Evolutionary conservation across 768 basidiomycete genomes (phyloP).

Genomic region (Atractiella rhizophila): DNA sequence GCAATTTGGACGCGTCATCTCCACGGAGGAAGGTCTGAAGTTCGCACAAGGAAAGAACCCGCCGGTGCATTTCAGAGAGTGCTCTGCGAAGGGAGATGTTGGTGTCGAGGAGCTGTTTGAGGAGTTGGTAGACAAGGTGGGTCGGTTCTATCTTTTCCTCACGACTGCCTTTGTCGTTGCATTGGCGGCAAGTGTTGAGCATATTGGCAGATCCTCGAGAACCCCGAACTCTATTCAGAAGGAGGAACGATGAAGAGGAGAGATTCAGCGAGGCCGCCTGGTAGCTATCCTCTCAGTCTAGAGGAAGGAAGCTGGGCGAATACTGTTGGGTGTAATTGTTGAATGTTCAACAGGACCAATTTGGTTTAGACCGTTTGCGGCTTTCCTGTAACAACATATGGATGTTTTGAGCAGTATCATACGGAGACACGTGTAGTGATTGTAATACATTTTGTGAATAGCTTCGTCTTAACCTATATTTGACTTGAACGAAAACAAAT

Average conservation of each 20-base stretch:
- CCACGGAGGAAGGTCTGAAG: conserved; percentile 44
- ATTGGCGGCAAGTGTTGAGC: not conserved
- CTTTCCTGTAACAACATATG: too few species aligned
- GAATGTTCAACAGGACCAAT: too few species aligned
- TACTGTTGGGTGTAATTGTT: too few species aligned
- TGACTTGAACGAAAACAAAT: too few species aligned
- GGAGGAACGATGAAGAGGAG: not conserved
- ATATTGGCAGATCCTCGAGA: not conserved
- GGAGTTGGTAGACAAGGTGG: not conserved
- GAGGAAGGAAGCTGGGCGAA: too few species aligned
- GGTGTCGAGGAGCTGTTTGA: not conserved
- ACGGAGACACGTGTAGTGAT: too few species aligned
- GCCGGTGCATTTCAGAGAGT: not conserved
- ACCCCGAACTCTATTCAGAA: not conserved
- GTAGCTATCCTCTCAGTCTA: not conserved
- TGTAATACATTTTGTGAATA: too few species aligned
- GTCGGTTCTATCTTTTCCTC: too few species aligned
- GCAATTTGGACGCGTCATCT: conserved; percentile 73
- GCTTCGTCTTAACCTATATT: too few species aligned
- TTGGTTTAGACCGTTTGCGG: too few species aligned
- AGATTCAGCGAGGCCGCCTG: too few species aligned
- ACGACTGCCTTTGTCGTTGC: not conserved
- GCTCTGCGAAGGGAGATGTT: not conserved
- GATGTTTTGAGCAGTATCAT: too few species aligned
- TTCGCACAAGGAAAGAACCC: conserved; percentile 44